Conservation (phyloP, 2,329 filamentous ascomycete genomes). For the Phaeosphaeriaceae sp. region DNA sequence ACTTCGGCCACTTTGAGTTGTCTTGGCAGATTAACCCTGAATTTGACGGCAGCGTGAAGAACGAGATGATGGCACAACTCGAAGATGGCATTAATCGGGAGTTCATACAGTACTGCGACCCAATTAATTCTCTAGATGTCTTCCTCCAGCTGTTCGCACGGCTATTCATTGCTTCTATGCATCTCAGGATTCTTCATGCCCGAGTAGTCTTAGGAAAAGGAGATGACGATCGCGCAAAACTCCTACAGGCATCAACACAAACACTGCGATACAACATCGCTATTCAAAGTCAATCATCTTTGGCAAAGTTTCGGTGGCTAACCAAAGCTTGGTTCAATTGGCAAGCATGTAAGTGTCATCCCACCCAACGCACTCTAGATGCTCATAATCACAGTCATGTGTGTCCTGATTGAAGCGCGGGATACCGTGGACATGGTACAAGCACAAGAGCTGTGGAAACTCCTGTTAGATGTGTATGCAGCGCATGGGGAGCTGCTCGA, state of each 20-base stretch:
- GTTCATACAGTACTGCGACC: slow-evolving; percentile 41
- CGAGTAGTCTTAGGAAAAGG: not conserved
- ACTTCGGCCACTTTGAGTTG: not conserved
- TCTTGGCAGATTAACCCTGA: slow-evolving; percentile 9
- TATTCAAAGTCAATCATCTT: not conserved
- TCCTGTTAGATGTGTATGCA: not conserved
- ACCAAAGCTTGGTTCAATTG: not conserved
- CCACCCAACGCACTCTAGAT: not conserved
- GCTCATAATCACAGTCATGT: not conserved
- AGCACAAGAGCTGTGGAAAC: not conserved
- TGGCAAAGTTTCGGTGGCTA: not conserved
- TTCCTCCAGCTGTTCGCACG: not conserved
- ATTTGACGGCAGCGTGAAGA: slow-evolving; percentile 1
- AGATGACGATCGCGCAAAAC: not conserved
- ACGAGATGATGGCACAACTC: slow-evolving; percentile 40
- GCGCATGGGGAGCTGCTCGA: not conserved
- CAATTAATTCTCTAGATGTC: slow-evolving; percentile 10
- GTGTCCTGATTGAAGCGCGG: not conserved
- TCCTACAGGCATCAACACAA: not conserved
- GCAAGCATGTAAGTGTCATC: slow-evolving; percentile 1
- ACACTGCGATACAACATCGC: not conserved
- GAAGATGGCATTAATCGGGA: slow-evolving; percentile 48
- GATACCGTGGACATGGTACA: not conserved
- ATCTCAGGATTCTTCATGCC: not conserved
- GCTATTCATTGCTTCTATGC: not conserved